Conservation (phyloP, 2,329 filamentous ascomycete genomes). For the Aspergillus ibericus region DNA sequence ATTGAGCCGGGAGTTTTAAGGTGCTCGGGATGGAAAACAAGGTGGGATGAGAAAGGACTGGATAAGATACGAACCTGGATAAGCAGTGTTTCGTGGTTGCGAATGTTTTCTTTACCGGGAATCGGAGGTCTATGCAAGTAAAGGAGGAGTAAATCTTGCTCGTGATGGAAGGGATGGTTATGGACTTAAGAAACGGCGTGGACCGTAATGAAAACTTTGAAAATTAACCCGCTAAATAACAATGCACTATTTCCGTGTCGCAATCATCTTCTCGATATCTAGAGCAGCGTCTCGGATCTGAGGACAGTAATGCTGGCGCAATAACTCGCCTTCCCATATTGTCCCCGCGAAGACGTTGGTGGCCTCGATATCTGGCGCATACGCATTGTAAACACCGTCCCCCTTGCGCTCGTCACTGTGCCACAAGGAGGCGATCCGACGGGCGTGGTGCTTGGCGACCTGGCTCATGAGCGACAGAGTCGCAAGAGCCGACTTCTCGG, state of each 20-base stretch:
- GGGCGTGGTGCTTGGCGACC: conserved; percentile 76
- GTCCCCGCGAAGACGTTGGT: conserved; percentile 90
- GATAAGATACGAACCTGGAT: too few species aligned
- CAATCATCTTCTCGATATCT: conserved; percentile 66
- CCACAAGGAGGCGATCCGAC: conserved; percentile 84
- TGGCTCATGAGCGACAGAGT: conserved; percentile 75
- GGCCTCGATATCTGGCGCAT: conserved; percentile 72
- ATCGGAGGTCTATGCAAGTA: background rate
- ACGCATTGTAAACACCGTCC: conserved; percentile 79
- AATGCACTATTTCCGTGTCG: conserved; percentile 19
- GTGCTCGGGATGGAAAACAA: background rate
- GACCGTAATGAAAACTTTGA: background rate
- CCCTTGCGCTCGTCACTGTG: conserved; percentile 90
- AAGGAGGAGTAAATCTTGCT: background rate
- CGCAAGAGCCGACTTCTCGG: conserved; percentile 84
- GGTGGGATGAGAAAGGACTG: background rate
- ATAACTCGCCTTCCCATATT: conserved; percentile 88
- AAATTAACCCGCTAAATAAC: conserved; percentile 8
- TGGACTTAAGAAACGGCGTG: too few species aligned
- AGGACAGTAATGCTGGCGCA: conserved; percentile 83
- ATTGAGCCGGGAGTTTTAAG: background rate
- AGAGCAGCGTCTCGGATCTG: conserved; percentile 75
- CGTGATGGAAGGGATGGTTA: too few species aligned
- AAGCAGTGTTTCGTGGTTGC: too few species aligned
- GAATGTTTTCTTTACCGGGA: background rate